Percentiles rank a stretch among this genome's conserved stretches.
Conservation (phyloP, 768 basidiomycete genomes). For the Boletus patriciae region DNA sequence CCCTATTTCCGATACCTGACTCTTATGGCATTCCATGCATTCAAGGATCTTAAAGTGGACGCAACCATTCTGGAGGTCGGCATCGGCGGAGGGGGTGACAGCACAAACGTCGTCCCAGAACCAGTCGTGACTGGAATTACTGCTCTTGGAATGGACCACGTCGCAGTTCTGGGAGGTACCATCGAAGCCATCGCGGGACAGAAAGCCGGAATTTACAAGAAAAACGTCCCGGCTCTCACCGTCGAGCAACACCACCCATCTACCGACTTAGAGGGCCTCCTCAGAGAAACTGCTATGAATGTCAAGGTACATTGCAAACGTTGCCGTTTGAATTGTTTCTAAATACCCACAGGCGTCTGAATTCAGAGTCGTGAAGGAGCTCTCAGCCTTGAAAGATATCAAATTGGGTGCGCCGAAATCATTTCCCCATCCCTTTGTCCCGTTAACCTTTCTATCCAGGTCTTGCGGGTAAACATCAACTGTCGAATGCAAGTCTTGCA, state of each 20-base stretch:
- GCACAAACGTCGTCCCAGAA: constrained; percentile 91
- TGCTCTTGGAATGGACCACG: constrained; percentile 90
- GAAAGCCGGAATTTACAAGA: constrained; percentile 97
- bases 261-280: constrained; percentile 60
- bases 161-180: constrained; percentile 83
- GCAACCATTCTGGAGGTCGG: constrained; percentile 96
- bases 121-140: constrained; percentile 92
- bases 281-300: constrained; percentile 66
- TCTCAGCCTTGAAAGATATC: constrained; percentile 49
- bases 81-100: constrained; percentile 90
- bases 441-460: constrained; percentile 46
- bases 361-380: constrained; percentile 60
- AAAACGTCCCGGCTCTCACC: constrained; percentile 82
- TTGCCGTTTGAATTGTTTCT: background rate
- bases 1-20: constrained; percentile 94
- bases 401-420: constrained; percentile 55
- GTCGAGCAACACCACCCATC: constrained; percentile 80
- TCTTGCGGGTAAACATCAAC: constrained; percentile 82
- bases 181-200: constrained; percentile 89
- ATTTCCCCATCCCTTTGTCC: background rate
- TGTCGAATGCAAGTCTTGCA: constrained; percentile 85
- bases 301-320: constrained; percentile 48
- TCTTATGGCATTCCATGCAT: constrained; percentile 87
- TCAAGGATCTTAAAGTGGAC: constrained; percentile 77
- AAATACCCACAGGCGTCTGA: constrained; percentile 52